Base-by-base conservation (phyloP, 768 basidiomycete genomes). In the Dendrothele bispora region DNA sequence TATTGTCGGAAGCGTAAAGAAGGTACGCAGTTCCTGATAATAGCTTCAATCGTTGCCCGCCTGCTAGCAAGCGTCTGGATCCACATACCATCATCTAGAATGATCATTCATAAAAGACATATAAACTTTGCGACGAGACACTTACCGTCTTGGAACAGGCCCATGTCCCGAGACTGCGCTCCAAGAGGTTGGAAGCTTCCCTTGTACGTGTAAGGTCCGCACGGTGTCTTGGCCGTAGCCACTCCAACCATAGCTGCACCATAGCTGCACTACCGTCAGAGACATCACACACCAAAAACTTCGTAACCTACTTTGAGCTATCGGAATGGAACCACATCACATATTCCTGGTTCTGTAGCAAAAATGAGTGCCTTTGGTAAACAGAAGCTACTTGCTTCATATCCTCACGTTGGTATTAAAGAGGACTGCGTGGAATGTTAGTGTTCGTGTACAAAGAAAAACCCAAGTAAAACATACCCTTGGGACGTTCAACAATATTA, bases 311-410 rank as follows among this genome's bases (percentile, higher is more conserved):
- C 81, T 80, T 75, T 51, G 78, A 79, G 20, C 69, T 71, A 55
- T 84, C 82, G 7, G 79, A 81, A 60, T 84, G 82, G 68, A 84
- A 84, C 82, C 82, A 84, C 81, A 84, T 82, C 34, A 83, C 82
- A 57, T 82, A 83, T 68, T 82, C 78, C 6, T 68, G 67, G 54
- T 76, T 82, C 80, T 83, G 41, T 15, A n/a, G n/a, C n/a, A n/a
- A n/a, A n/a, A n/a, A n/a, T n/a, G n/a, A n/a, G n/a, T n/a, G n/a
- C n/a, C n/a, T n/a, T n/a, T n/a, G n/a, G n/a, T n/a, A n/a, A n/a
- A n/a, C n/a, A n/a, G n/a, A n/a, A n/a, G n/a, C n/a, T n/a, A n/a
- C n/a, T n/a, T n/a, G n/a, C n/a, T n/a, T n/a, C n/a, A n/a, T n/a
- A n/a, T n/a, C n/a, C n/a, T 14, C 32, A 79, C 80, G 56, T 67